Evolutionary conservation across 129 eudicot genomes (phyloP), one percentile per base, ranked within the genome.

Genomic region (Flaveria bidentis): DNA sequence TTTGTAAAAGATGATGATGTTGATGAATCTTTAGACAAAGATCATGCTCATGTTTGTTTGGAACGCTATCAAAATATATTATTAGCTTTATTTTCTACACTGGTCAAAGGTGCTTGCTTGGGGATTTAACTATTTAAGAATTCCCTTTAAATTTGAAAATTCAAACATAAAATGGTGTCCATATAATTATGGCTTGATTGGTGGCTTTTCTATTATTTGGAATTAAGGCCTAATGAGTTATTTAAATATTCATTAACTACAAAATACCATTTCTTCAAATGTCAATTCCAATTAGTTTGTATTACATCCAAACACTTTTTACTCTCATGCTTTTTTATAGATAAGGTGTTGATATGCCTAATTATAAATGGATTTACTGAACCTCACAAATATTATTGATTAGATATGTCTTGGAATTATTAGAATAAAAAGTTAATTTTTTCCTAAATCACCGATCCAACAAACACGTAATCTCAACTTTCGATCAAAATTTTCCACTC

Each of bases 111-210:
- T 71, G 67, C 61, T 70, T 60, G 17, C 71, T 70, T 78, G 9
- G 17, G 49, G 14, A 45, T 45, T 45, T 45, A 45, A 9, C 12
- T 66, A 50, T 61, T 45, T 17, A 20, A 52, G 58, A 46, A 46
- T 26, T 39, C 14, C 73, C 58, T 52, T 73, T 45, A 71, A 49
- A 10, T 16, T 79, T 22, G 50, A 46, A 56, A 62, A 36, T 72
- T 63, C 41, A 56, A 73, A n/a, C 17, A 52, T 65, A 42, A 26
- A 46, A 72, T 64, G 44, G 51, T 64, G 67, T 25, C 45, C 72
- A 80, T 55, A 68, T 80, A 80, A 46, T 73, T 47, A 50, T 2
- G 69, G 79, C 79, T 80, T 80, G 79, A 80, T 80, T 80, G 84
- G 75, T 67, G 84, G 64, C 84, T 67, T 55, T 33, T 69, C 5